phyloP scores from a whole-genome alignment of 345 rosid genomes.

The Syzygium aqueum region DNA sequence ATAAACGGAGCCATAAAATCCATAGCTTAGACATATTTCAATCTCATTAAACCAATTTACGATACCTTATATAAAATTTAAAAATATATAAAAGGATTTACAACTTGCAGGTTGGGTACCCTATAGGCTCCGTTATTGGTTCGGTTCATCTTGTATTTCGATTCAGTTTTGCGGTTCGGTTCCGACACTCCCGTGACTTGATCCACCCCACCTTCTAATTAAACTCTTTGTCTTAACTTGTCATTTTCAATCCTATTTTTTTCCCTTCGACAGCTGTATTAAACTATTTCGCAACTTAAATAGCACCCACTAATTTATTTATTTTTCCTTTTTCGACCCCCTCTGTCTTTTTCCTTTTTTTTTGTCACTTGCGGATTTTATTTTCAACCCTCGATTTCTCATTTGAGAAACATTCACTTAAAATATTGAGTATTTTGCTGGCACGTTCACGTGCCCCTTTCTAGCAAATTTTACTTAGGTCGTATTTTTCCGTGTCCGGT shows the following conservation, averaged over 20 bases:
- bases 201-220: background rate
- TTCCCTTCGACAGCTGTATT: background rate
- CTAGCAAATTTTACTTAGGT: background rate
- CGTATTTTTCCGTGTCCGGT: background rate
- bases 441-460: background rate
- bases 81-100: background rate
- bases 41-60: too few relatives aligned
- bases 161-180: too few relatives aligned
- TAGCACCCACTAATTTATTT: background rate
- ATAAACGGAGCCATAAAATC: too few relatives aligned
- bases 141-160: too few relatives aligned
- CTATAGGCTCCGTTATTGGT: too few relatives aligned
- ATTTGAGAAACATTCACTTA: background rate
- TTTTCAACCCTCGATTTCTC: background rate
- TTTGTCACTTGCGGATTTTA: background rate
- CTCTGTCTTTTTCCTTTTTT: background rate
- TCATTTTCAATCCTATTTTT: background rate
- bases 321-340: background rate
- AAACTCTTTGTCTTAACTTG: background rate
- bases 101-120: background rate
- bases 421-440: background rate
- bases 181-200: too few relatives aligned
- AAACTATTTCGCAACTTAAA: background rate
- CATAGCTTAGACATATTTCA: too few relatives aligned
- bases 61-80: background rate